phyloP scores from a whole-genome alignment of 1,284 basidiomycete genomes.

The Nidula niveotomentosa region DNA sequence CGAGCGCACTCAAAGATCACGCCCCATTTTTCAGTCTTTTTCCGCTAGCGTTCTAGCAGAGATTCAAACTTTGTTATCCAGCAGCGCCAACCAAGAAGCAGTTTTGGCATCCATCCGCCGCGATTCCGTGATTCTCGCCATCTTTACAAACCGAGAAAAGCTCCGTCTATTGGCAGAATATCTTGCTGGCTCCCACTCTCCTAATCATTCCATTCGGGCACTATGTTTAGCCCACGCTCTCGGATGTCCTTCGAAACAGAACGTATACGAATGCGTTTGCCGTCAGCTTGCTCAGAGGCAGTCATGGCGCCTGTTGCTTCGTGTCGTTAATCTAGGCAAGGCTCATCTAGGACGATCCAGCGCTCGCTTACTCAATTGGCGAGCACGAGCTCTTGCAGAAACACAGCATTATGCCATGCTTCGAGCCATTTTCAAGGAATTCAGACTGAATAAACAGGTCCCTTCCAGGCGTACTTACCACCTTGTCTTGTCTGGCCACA shows the following conservation, averaged over 20 bases:
- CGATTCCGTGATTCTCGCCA: conserved; percentile 23
- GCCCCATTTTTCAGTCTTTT: conserved; percentile 2
- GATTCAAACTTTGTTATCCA: conserved; percentile 15
- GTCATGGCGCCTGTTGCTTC: conserved; percentile 51
- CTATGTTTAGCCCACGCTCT: conserved; percentile 47
- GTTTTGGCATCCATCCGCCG: conserved; percentile 21
- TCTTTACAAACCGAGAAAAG: conserved; percentile 36
- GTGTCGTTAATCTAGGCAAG: conserved; percentile 44
- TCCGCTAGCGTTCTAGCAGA: too few species aligned
- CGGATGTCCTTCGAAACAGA: conserved; percentile 48
- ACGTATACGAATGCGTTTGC: conserved; percentile 58
- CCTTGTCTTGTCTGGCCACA: conserved; percentile 59
- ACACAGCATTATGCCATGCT: conserved; percentile 45
- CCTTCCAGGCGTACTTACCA: conserved; percentile 66
- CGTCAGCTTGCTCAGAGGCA: conserved; percentile 42
- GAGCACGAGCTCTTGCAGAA: conserved; percentile 56
- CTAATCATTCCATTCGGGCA: conserved; percentile 38
- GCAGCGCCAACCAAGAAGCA: conserved; percentile 15
- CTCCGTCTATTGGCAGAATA: conserved; percentile 41
- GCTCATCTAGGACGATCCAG: conserved; percentile 47
- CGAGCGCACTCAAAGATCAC: too few species aligned
- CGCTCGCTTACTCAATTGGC: conserved; percentile 66
- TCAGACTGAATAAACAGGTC: conserved; percentile 38
- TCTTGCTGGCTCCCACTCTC: conserved; percentile 39
- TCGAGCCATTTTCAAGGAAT: conserved; percentile 45